Conservation (phyloP, 169 alveolate genomes). For the Plasmodium sp. region DNA sequence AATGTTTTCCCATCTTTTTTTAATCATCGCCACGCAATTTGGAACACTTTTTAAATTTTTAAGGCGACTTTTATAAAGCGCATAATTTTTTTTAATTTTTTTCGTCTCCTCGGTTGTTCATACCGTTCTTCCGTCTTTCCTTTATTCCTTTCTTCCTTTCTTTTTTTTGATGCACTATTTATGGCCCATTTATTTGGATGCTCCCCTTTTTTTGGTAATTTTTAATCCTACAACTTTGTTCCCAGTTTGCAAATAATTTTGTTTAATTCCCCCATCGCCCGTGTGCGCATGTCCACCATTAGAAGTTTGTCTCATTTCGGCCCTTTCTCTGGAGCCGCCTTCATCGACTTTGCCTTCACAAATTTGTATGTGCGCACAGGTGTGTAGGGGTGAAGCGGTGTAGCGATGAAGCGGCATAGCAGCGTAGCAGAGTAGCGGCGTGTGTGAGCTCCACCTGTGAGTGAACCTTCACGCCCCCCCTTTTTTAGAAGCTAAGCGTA, state of each 20-base stretch:
- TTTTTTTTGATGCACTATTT: background rate
- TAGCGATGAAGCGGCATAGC: background rate
- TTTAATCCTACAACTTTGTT: background rate
- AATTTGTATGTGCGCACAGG: background rate
- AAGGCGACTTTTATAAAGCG: background rate
- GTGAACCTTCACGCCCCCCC: background rate
- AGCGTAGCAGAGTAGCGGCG: background rate
- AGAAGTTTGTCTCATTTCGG: background rate
- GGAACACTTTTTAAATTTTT: background rate
- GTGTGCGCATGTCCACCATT: background rate
- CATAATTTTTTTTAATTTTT: background rate
- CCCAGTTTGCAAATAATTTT: background rate
- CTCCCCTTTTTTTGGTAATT: background rate
- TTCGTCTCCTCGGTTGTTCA: background rate
- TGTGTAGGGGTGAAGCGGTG: background rate
- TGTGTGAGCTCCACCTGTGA: background rate
- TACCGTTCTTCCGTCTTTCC: background rate
- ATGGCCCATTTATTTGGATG: background rate
- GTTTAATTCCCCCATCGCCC: background rate
- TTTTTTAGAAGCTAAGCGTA: background rate
- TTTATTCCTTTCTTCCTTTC: background rate
- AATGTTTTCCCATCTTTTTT: background rate
- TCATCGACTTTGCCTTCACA: background rate
- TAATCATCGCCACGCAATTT: background rate
- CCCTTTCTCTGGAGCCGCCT: background rate